Evolutionary conservation across 2,329 filamentous ascomycete species (phyloP), one percentile per base, ranked within the genome.

Genomic region (Monilinia fructicola): DNA sequence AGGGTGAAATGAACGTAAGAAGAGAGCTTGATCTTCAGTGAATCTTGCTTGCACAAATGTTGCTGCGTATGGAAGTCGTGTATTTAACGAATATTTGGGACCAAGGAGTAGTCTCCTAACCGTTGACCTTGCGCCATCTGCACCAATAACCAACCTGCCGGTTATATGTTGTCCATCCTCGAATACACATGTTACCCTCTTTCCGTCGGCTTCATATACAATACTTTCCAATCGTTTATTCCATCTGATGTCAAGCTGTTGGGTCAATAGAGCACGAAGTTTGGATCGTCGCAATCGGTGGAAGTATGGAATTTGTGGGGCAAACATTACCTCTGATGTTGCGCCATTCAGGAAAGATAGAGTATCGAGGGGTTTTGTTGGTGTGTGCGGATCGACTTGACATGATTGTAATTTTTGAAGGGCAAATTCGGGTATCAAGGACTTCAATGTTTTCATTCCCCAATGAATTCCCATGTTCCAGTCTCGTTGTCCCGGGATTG

Each of bases 21-120:
- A 79, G 4, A 79, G 74, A 2, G 81, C 81, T 70, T 79, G 78
- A 31, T 82, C 78, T 4, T 72, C 73, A 35, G 78, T 75, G 69
- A 78, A 83, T 55, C 71, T 77, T 6, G 77, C 74, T 61, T 81
- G 79, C 18, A 82, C 75, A 65, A 82, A 82, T 0, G 80, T 81
- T 11, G 81, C 79, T 3, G 76, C 78, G 63, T 81, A 78, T 2
- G 80, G 79, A 9, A 84, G 73, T 28, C 71, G 74, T 67, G 77
- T 78, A 38, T 80, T 76, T 35, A 72, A 67, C 3, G 76, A 75
- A 1, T 54, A 50, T 61, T 75, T 68, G 5, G 74, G 62, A 7
- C 75, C 77, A 4, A 80, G 68, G 5, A 80, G 72, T 44, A 72
- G 53, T 11, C 63, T 66, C 28, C 77, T 69, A 12, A 76, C 73